A percentile compares a stretch with the other conserved stretches of the same genome.
These are phyloP conservation scores for Casaregolazyma suthepensis DNA, from an alignment of 1,139 yeast species.

Conservation along the genomic window DNA sequence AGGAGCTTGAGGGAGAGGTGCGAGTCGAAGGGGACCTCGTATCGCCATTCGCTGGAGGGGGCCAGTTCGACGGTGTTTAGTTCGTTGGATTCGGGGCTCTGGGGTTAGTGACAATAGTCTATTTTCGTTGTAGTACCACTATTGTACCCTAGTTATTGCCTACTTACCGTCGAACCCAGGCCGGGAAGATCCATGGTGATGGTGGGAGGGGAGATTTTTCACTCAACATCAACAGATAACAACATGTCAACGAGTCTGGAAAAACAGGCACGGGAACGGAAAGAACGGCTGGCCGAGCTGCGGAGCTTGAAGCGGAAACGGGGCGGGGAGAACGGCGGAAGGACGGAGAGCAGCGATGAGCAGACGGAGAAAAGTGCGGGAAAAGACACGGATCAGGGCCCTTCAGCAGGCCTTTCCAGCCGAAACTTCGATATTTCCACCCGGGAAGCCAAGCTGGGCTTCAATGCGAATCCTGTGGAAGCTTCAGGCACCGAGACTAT, in stretches of 20 bases:
- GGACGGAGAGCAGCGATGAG: constrained; percentile 13
- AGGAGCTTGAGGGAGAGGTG: constrained; percentile 47
- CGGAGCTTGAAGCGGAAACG: constrained; percentile 30
- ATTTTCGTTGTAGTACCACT: too few relatives aligned
- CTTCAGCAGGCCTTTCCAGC: constrained; percentile 11
- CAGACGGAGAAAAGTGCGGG: neutral
- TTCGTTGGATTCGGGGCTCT: neutral
- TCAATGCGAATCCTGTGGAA: constrained; percentile 31
- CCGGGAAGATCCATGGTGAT: constrained; percentile 4
- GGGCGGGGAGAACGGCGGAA: neutral
- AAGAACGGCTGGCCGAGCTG: constrained; percentile 35
- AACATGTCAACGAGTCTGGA: constrained; percentile 25
- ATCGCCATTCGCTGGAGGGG: constrained; percentile 64
- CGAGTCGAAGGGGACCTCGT: constrained; percentile 61
- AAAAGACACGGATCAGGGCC: constrained; percentile 2
- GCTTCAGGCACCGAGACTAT: constrained; percentile 34
- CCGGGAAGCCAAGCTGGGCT: constrained; percentile 32
- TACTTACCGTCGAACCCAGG: constrained; percentile 6
- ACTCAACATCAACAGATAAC: neutral
- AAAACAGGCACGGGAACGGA: constrained; percentile 36
- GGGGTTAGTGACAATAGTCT: too few relatives aligned
- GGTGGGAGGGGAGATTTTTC: constrained; percentile 1
- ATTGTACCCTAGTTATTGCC: too few relatives aligned
- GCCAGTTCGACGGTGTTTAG: constrained; percentile 19
- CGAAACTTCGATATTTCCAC: constrained; percentile 35